Percentiles rank a stretch among this genome's conserved stretches.
These are phyloP conservation scores for Tricholoma terreum DNA, from an alignment of 768 basidiomycete species.

Conservation along the genomic window DNA sequence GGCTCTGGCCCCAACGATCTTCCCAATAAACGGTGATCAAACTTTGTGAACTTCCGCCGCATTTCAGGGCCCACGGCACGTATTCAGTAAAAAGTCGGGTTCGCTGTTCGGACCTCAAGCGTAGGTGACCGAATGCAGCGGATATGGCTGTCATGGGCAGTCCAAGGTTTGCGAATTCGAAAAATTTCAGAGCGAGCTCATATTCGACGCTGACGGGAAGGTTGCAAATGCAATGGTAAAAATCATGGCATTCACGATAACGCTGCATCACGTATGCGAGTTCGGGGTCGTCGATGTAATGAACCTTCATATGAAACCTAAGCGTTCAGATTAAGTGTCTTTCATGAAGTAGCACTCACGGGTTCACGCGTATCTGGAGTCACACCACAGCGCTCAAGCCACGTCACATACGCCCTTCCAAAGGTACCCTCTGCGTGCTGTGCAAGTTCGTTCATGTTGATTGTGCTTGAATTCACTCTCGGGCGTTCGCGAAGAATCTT, in stretches of 20 bases:
- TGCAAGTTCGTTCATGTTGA: conserved; percentile 68
- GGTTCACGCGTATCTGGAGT: conserved; percentile 93
- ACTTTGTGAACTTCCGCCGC: conserved; percentile 70
- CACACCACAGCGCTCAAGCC: conserved; percentile 85
- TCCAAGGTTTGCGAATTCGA: conserved; percentile 90
- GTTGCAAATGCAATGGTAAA: conserved; percentile 89
- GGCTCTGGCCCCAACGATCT: conserved; percentile 81
- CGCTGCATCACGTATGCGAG: conserved; percentile 97
- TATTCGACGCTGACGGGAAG: conserved; percentile 88
- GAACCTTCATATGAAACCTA: conserved; percentile 55
- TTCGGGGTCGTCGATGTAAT: conserved; percentile 92
- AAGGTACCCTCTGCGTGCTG: conserved; percentile 76
- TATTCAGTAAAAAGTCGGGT: conserved; percentile 71
- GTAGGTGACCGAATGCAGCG: conserved; percentile 73
- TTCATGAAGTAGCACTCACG: conserved; percentile 38
- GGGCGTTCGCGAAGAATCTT: conserved; percentile 82
- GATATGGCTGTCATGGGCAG: conserved; percentile 86
- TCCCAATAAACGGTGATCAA: conserved; percentile 96
- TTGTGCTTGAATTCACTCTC: conserved; percentile 68
- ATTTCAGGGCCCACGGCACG: conserved; percentile 89
- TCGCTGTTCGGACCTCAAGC: conserved; percentile 57
- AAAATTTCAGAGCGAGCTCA: conserved; percentile 91
- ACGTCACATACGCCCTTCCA: conserved; percentile 82
- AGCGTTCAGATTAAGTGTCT: neutral
- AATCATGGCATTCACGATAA: conserved; percentile 97